A percentile compares a stretch with the other conserved stretches of the same genome.
Evolutionary conservation across 805 yeast species (phyloP).

Genomic region (Lachancea thermotolerans): DNA sequence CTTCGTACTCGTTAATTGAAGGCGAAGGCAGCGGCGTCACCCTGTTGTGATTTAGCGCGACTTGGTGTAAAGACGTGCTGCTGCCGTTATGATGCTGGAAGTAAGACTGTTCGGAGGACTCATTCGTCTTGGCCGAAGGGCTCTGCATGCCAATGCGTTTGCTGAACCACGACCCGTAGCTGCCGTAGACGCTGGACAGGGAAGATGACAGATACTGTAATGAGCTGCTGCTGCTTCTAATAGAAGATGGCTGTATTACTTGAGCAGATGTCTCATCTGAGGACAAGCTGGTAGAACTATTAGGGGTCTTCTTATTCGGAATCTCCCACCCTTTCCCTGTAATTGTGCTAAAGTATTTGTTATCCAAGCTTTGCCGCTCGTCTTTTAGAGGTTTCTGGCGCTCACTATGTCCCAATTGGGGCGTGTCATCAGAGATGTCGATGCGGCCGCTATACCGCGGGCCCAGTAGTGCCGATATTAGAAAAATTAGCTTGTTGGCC

Average conservation of each 20-base stretch:
- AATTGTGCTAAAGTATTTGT: conserved; percentile 1
- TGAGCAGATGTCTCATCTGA: conserved; percentile 27
- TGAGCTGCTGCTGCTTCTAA: conserved; percentile 33
- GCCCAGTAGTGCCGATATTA: conserved; percentile 45
- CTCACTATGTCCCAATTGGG: conserved; percentile 1
- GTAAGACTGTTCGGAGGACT: conserved; percentile 23
- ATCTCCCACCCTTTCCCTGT: conserved; percentile 37
- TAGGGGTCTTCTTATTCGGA: conserved; percentile 27
- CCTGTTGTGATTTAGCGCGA: conserved; percentile 9
- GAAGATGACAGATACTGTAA: conserved; percentile 35
- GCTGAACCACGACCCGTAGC: conserved; percentile 32
- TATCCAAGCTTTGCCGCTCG: background rate
- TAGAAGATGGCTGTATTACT: conserved; percentile 31
- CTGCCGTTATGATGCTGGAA: conserved; percentile 25
- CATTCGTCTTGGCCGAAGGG: conserved; percentile 20
- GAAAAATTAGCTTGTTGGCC: conserved; percentile 51
- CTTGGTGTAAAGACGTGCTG: conserved; percentile 23
- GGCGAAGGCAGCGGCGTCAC: conserved; percentile 34
- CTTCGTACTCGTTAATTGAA: conserved; percentile 33
- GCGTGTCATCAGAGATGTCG: conserved; percentile 2
- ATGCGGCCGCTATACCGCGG: conserved; percentile 21
- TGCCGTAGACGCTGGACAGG: conserved; percentile 29
- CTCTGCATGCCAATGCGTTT: conserved; percentile 22
- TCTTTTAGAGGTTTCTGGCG: background rate
- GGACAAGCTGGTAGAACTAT: conserved; percentile 27